Evolutionary conservation across 306 rosid genomes (phyloP).

Genomic region (Sicyos edulis): DNA sequence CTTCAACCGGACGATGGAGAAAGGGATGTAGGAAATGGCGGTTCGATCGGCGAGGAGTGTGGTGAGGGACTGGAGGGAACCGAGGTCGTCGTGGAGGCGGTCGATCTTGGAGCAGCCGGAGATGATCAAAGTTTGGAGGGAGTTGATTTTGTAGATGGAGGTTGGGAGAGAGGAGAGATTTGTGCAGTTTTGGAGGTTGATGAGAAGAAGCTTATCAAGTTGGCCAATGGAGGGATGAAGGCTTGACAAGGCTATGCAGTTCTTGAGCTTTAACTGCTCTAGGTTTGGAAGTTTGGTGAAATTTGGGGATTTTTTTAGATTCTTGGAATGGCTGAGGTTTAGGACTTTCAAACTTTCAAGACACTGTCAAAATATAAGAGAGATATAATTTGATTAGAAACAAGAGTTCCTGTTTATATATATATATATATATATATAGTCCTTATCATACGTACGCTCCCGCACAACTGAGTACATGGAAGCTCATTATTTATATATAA

Average conservation of each 20-base stretch:
- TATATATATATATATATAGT: too few species aligned
- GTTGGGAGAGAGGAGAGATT: slow-evolving; percentile 10
- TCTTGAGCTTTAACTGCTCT: slow-evolving; percentile 9
- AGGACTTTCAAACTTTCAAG: slow-evolving; percentile 16
- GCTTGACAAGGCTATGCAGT: neutral
- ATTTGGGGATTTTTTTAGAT: neutral
- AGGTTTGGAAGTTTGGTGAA: slow-evolving; percentile 15
- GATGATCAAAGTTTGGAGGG: slow-evolving; percentile 9
- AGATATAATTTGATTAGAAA: neutral
- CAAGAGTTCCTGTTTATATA: too few species aligned
- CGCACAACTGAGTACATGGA: too few species aligned
- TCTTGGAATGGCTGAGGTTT: slow-evolving; percentile 10
- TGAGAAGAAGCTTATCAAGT: neutral
- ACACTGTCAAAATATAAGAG: neutral
- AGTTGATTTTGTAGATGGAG: neutral
- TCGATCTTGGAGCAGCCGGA: slow-evolving; percentile 18
- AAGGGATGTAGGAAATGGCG: neutral
- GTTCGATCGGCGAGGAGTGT: slow-evolving; percentile 7
- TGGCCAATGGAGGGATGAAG: slow-evolving; percentile 18
- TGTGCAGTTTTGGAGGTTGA: slow-evolving; percentile 9
- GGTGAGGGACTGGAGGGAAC: neutral
- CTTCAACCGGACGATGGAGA: neutral
- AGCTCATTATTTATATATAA: too few species aligned
- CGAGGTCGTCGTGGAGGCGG: neutral
- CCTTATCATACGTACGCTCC: too few species aligned